phyloP scores from a whole-genome alignment of 2,329 filamentous ascomycete genomes.

The Aspergillus neotritici region DNA sequence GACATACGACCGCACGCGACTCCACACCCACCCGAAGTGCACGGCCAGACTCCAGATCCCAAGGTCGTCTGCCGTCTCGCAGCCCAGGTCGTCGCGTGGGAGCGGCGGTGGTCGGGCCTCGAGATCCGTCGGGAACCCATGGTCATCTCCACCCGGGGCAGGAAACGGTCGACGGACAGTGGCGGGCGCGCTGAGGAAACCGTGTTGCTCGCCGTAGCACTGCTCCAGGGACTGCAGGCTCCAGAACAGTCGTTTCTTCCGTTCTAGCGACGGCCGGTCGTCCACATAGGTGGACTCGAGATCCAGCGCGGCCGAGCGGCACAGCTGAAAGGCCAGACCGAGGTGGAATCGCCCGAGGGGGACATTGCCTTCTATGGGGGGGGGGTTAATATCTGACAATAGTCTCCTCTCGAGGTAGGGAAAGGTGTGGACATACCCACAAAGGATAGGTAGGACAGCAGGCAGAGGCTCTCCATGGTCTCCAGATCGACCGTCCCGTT shows the following conservation, averaged over 20 bases:
- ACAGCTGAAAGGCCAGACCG: slow-evolving; percentile 47
- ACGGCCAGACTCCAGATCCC: slow-evolving; percentile 49
- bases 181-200: slow-evolving; percentile 39
- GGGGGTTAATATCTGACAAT: slow-evolving; percentile 5
- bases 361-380: slow-evolving; percentile 41
- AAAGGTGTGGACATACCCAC: slow-evolving; percentile 35
- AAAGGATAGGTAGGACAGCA: slow-evolving; percentile 48
- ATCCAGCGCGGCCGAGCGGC: slow-evolving; percentile 48
- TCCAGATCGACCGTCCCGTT: slow-evolving; percentile 47
- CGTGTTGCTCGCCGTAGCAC: slow-evolving; percentile 45
- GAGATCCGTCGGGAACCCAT: slow-evolving; percentile 17
- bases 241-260: slow-evolving; percentile 50
- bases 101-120: slow-evolving; percentile 39
- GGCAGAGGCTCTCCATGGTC: slow-evolving; percentile 49
- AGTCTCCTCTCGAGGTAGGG: not conserved
- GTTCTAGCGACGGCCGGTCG: slow-evolving; percentile 35
- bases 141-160: slow-evolving; percentile 16
- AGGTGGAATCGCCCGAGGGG: slow-evolving; percentile 49
- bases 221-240: slow-evolving; percentile 49
- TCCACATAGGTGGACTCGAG: slow-evolving; percentile 36
- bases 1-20: slow-evolving; percentile 41
- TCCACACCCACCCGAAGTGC: slow-evolving; percentile 51
- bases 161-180: slow-evolving; percentile 39
- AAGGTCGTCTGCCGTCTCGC: slow-evolving; percentile 35
- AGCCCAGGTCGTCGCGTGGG: slow-evolving; percentile 43